Base-by-base conservation (phyloP, 352 stramenopile genomes). In the Phytophthora pini region DNA sequence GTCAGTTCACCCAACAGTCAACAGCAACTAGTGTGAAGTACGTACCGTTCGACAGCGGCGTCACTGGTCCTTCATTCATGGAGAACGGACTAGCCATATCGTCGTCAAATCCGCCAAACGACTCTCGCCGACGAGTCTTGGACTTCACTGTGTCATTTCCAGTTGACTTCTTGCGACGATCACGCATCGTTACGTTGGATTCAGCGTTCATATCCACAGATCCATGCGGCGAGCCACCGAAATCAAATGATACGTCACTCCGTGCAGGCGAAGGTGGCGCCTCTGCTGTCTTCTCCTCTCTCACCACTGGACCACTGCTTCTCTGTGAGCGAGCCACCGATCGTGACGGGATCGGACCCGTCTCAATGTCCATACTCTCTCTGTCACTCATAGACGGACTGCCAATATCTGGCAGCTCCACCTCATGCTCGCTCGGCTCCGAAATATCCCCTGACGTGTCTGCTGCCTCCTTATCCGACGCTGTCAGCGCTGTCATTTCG, bases 11-110 rank as follows among this genome's bases (percentile, higher is more conserved):
- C 2, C n/a, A 50, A 53, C 2, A 15, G 9, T 4, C 17, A 43
- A 41, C 2, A 13, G 26, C 8, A 20, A 7, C 22, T 36, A 36
- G 2, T 22, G 39, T 48, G 9, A n/a, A 64, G n/a, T 24, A 61
- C 72, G 34, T 65, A 89, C 80, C 71, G 50, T 92, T 89, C 0
- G 83, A 92, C 1, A 93, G 31, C 3, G 85, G 85, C 0, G 82
- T 91, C n/a, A 92, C 46, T n/a, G 78, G 55, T 4, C 69, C 80
- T 7, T 87, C 80, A 27, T 88, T 73, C 46, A 88, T 73, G 0
- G 79, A 77, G 56, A 93, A 91, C 13, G 85, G 85, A 12, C 81
- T 91, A 8, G 44, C 48, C 24, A 65, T 61, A n/a, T 74, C 61
- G 8, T 76, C 66, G 29, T 81, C 71, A 65, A 89, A 89, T 22